Base-by-base conservation (phyloP, 106 monocot genomes). In the Iris macrosiphon region DNA sequence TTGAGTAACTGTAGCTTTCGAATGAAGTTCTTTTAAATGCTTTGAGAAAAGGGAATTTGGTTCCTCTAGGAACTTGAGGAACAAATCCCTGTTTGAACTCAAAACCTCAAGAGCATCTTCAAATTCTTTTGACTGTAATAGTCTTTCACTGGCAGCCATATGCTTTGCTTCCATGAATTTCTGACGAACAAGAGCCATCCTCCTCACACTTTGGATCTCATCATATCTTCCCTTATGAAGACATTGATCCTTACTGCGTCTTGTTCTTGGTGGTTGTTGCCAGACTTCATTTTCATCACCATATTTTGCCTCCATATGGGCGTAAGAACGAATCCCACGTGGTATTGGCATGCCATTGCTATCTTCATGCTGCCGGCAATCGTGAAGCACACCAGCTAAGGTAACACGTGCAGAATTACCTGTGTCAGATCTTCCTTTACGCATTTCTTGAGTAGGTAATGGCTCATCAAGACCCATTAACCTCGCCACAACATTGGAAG, bases 121-220 rank as follows among this genome's bases (percentile, higher is more conserved):
- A 31, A 89, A 80, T 56, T 84, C 80, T 42, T 78, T 66, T 8
- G 84, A 84, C 7, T 89, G 74, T 21, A 80, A 57, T 26, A 72
- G 80, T 40, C 64, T 71, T 24, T 77, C 79, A 60, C 80, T 77
- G 24, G 77, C 72, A 20, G 84, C 70, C 1, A 89, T 68, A 22
- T 65, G 73, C 40, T 89, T 89, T 17, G 80, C 84, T 65, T 89
- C 89, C 59, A 80, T 77, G 57, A 89, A 89, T 35, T 89, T 89
- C 27, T 83, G 66, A 18, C 72, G 73, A 38, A 89, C 89, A 41
- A 84, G 71, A 38, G 70, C 77, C 80, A 80, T 83, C 27, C 76
- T 78, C 18, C 59, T 60, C 4, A 78, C 72, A 43, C 49, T 59
- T 25, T 65, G 46, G 24, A 28, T 72, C 39, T 46, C 55, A 20